Evolutionary conservation across 768 basidiomycete species (phyloP), one percentile per base, ranked within the genome.

Genomic region (Cubamyces lactineus): DNA sequence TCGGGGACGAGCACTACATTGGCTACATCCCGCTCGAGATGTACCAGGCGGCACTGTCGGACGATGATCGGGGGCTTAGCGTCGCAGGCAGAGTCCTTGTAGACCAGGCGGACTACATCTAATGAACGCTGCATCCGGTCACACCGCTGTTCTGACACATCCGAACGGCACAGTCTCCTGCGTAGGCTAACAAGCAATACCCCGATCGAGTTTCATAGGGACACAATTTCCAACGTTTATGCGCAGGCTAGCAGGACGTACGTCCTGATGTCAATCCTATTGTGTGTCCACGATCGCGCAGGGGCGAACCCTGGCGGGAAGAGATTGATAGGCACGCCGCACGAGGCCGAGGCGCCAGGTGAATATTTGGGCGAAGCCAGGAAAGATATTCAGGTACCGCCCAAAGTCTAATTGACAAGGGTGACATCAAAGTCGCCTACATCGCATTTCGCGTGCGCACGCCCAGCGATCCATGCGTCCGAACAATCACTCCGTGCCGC

Each of bases 1-100:
- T 84, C 65, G 82, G 82, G 41, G 78, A 79, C 62, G 71, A 74
- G 53, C 82, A 84, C 61, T 84, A 79, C 66, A 84, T 84, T 53
- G 82, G 83, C 2, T 79, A 79, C 67, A 79, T 84, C 41, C 81
- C 83, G 1, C 67, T 80, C 41, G 67, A 75, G 4, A 61, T 80
- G 51, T 84, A 84, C 67, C 81, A 79, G 57, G 43, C 57, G 11
- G 73, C 73, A n/a, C 39, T n/a, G 12, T 15, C 45, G 17, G 63
- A 46, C 38, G 61, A 42, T 23, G 46, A n/a, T 15, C 43, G 51
- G 23, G 62, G 53, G 40, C 42, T 47, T 41, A 43, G 53, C 3
- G 60, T 68, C 28, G 62, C 64, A 7, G 67, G 66, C 30, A 63
- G 67, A 30, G 42, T 70, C 17, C 49, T 70, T 16, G 34, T 68